These are phyloP conservation scores for Juncus effusus DNA, from an alignment of 176 grass and related monocot species.

Conservation along the genomic window DNA sequence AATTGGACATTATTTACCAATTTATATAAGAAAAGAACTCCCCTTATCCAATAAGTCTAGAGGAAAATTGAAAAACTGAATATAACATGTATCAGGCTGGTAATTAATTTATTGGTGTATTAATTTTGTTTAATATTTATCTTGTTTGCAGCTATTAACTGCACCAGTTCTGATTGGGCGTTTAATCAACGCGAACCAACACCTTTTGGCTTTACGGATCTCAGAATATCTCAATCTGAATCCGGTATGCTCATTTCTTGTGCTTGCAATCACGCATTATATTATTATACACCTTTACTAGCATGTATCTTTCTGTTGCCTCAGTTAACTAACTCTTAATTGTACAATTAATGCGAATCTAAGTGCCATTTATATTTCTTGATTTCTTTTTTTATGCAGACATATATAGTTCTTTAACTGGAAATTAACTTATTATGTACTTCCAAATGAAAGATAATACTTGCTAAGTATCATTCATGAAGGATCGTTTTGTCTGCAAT, in stretches of 20 bases:
- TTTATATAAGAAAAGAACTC: too few relatives aligned
- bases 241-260: conserved; percentile 40
- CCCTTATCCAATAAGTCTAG: too few relatives aligned
- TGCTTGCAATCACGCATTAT: too few relatives aligned
- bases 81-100: too few relatives aligned
- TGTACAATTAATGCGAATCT: conserved; percentile 18
- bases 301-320: background rate
- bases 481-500: background rate
- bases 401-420: too few relatives aligned
- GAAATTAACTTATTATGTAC: too few relatives aligned
- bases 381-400: too few relatives aligned
- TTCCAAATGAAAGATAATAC: conserved; percentile 1
- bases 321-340: conserved; percentile 15
- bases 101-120: conserved; percentile 20
- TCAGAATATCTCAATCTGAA: conserved; percentile 90
- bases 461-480: conserved; percentile 1
- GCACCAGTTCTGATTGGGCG: conserved; percentile 76
- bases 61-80: too few relatives aligned
- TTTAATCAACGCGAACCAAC: conserved; percentile 81
- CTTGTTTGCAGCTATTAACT: conserved; percentile 64
- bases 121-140: conserved; percentile 20
- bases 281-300: conserved; percentile 1
- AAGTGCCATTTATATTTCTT: too few relatives aligned
- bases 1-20: too few relatives aligned
- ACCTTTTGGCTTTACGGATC: conserved; percentile 87